Base-by-base conservation (phyloP, 208 protist genomes). In the Leishmania braziliensis region DNA sequence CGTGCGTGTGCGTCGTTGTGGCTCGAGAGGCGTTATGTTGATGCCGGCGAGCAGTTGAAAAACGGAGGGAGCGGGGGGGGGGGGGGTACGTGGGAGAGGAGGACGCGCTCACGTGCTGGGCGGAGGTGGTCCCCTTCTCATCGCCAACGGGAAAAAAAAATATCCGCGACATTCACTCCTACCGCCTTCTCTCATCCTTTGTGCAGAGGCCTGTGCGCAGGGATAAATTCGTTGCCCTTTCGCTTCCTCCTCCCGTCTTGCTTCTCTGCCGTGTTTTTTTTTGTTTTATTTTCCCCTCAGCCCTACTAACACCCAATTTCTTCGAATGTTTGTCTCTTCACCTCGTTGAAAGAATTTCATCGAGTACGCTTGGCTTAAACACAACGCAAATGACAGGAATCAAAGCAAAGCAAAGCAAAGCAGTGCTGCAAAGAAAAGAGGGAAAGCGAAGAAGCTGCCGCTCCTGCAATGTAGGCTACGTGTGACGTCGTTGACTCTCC, bases 1-100 rank as follows among this genome's bases (percentile, higher is more conserved):
- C 14, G 75, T 54, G 75, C 39, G 75, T 68, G 58, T 56, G 72
- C 18, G 72, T 62, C 43, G 2, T 2, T 56, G 72, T 62, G 70
- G 0, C 33, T 46, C 39, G 39, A 33, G 33, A 50, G 33, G 5
- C n/a, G 39, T 29, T 16, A 39, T 16, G 23, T 68, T 14, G 62
- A 39, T 68, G 29, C 29, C 62, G 26, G 29, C 14, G 62, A 68
- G 18, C 3, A 68, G 29, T 36, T 68, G 29, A 68, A 68, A 18
- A 29, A 39, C 26, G 14, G 2, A 29, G 23, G 8, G 18, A 18
- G 29, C 10, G 12, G 29, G 1, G 62, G 5, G 29, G 29, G 8
- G 10, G 4, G 33, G 29, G 4, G 33, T 14, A 10, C 4, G 62
- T n/a, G 0, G 9, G 29, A 68, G 62, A 68, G 53, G 18, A 20